phyloP scores from a whole-genome alignment of 1,284 basidiomycete species.

The Sporisorium sorghi region DNA sequence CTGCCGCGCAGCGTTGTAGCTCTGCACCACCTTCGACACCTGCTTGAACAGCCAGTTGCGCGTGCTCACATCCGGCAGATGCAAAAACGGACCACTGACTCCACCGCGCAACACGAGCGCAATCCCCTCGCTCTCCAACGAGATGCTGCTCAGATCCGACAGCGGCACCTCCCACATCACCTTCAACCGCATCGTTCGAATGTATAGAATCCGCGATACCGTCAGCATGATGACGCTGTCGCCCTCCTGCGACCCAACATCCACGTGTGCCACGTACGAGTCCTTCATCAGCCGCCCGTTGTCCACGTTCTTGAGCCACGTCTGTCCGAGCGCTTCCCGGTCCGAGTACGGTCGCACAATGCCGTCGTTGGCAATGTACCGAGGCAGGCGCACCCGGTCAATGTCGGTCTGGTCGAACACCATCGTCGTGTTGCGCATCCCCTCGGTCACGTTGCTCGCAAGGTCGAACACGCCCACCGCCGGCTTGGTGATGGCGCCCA shows the following conservation, averaged over 20 bases:
- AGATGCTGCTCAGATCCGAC: constrained; percentile 85
- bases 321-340: constrained; percentile 92
- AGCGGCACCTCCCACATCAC: constrained; percentile 94
- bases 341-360: constrained; percentile 75
- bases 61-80: constrained; percentile 72
- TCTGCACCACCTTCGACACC: constrained; percentile 69
- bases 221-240: constrained; percentile 66
- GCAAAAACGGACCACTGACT: constrained; percentile 74
- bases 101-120: constrained; percentile 76
- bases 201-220: constrained; percentile 74
- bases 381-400: constrained; percentile 88
- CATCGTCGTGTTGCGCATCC: constrained; percentile 92
- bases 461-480: constrained; percentile 96
- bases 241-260: constrained; percentile 72
- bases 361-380: constrained; percentile 77
- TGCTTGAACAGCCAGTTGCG: constrained; percentile 75
- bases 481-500: constrained; percentile 95
- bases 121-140: constrained; percentile 69
- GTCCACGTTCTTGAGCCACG: constrained; percentile 92
- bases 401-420: constrained; percentile 94
- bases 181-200: constrained; percentile 85
- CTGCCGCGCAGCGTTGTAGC: constrained; percentile 52
- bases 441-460: constrained; percentile 94
- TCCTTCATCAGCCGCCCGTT: constrained; percentile 86
- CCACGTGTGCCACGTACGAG: constrained; percentile 84